Conservation (phyloP, 1,284 basidiomycete genomes). For the Apiotrichum brassicae region DNA sequence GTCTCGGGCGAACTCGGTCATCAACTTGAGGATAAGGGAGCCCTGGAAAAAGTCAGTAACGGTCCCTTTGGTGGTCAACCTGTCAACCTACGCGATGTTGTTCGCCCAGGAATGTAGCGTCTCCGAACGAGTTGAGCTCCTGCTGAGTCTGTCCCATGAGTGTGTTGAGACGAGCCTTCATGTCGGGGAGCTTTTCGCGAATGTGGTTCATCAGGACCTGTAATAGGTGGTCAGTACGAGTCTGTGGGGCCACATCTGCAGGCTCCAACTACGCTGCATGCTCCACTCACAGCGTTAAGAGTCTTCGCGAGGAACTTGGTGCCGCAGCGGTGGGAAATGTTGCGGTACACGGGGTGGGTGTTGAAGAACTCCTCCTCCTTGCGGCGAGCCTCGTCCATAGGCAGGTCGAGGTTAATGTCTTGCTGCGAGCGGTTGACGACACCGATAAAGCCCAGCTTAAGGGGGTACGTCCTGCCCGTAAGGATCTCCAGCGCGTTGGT, state of each 20-base stretch:
- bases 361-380: conserved; percentile 90
- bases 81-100: conserved; percentile 61
- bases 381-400: conserved; percentile 74
- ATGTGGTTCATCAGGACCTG: conserved; percentile 96
- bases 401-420: conserved; percentile 88
- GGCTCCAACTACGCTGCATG: background rate
- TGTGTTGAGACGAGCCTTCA: conserved; percentile 98
- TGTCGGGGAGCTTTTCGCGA: conserved; percentile 96
- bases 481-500: conserved; percentile 95
- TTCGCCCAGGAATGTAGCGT: conserved; percentile 87
- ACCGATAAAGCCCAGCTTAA: conserved; percentile 96
- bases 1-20: conserved; percentile 98
- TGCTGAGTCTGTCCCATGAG: conserved; percentile 99
- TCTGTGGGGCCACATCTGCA: too few relatives aligned
- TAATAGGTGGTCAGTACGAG: background rate
- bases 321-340: conserved; percentile 94
- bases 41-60: conserved; percentile 56
- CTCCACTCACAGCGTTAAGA: conserved; percentile 69
- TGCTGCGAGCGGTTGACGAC: conserved; percentile 96
- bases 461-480: conserved; percentile 91
- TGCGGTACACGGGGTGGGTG: conserved; percentile 83
- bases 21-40: conserved; percentile 80
- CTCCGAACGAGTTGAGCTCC: conserved; percentile 93
- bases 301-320: conserved; percentile 92
- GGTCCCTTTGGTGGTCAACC: background rate